Evolutionary conservation across 2,329 filamentous ascomycete species (phyloP).

Genomic region (Grosmannia penicillata): DNA sequence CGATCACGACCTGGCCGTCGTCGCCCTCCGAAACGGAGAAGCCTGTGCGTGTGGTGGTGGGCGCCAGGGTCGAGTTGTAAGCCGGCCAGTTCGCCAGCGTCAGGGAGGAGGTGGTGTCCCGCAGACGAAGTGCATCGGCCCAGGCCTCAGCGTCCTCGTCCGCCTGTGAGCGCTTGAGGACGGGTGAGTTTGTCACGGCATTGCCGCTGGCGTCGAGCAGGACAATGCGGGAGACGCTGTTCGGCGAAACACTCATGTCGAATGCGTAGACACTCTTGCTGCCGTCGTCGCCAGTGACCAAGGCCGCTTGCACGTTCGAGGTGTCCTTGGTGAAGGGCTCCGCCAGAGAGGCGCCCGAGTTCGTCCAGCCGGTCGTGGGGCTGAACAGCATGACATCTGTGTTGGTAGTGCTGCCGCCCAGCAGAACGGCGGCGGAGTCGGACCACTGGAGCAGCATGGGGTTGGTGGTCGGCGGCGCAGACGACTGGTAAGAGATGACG

Average conservation of each 20-base stretch:
- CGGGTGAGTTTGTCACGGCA: conserved; percentile 24
- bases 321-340: conserved; percentile 44
- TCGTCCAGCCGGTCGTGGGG: conserved; percentile 46
- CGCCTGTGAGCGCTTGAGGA: conserved; percentile 4
- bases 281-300: conserved; percentile 59
- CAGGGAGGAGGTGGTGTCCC: conserved; percentile 25
- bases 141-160: no score
- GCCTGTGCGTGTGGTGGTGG: conserved; percentile 45
- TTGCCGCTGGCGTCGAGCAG: conserved; percentile 47
- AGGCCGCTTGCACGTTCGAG: conserved; percentile 39
- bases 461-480: conserved; percentile 45
- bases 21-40: conserved; percentile 58
- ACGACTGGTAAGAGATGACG: conserved; percentile 41
- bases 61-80: conserved; percentile 65
- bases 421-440: conserved; percentile 51
- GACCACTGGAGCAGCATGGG: conserved; percentile 68
- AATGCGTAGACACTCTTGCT: conserved; percentile 71
- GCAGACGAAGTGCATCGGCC: no score
- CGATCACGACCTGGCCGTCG: conserved; percentile 57
- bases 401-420: conserved; percentile 57
- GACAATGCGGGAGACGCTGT: conserved; percentile 55
- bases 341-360: conserved; percentile 49
- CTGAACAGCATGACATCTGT: conserved; percentile 60
- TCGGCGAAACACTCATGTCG: conserved; percentile 59
- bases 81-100: conserved; percentile 54